A percentile compares a stretch with the other conserved stretches of the same genome.
Evolutionary conservation across 2,329 filamentous ascomycete species (phyloP).

Genomic region (Aspergillus texensis): DNA sequence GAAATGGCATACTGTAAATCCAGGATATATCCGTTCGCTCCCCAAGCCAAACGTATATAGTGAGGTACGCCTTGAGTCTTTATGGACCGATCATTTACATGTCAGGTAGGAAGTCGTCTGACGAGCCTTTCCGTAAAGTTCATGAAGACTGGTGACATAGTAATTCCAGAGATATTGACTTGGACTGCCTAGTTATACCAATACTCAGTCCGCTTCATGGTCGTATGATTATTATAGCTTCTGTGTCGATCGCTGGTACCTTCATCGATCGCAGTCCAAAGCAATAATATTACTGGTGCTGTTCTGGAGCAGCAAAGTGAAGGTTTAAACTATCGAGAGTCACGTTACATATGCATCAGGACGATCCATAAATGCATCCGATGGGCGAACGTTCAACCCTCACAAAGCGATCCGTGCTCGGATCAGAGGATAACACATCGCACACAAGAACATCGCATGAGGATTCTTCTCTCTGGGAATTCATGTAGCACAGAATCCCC

Average conservation of each 20-base stretch:
- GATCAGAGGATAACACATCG: not conserved
- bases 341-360: not conserved
- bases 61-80: not conserved
- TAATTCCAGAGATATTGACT: not conserved
- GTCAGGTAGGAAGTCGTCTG: not conserved
- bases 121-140: not conserved
- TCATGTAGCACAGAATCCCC: not conserved
- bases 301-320: no score
- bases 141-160: not conserved
- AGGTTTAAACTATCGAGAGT: not conserved
- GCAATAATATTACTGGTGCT: no score
- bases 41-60: not conserved
- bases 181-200: no score
- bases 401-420: not conserved
- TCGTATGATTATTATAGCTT: no score
- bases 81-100: not conserved
- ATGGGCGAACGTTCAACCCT: not conserved
- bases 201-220: no score
- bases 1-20: slow-evolving; percentile 10
- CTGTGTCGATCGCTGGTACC: not conserved
- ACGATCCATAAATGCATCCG: not conserved
- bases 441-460: not conserved
- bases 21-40: not conserved
- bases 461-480: not conserved
- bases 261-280: no score